phyloP scores from a whole-genome alignment of 2,329 filamentous ascomycete genomes.

The Fusarium lateritium region DNA sequence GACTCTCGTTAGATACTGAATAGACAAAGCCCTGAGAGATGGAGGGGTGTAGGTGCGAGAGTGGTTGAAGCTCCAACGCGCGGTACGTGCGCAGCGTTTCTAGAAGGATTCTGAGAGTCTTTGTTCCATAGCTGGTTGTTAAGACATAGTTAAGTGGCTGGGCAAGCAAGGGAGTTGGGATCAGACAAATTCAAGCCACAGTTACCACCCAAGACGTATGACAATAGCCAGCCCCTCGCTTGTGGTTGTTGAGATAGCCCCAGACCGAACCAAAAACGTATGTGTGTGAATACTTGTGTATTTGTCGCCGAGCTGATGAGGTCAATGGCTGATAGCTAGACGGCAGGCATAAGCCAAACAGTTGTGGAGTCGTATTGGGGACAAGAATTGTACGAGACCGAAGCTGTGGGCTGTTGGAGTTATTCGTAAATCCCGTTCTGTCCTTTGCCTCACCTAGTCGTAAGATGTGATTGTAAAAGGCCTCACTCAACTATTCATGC shows the following conservation, averaged over 20 bases:
- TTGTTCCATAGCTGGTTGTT: constrained; percentile 11
- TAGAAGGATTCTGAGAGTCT: constrained; percentile 32
- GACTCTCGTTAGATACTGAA: constrained; percentile 14
- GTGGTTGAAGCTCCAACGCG: constrained; percentile 27
- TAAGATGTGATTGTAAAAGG: constrained; percentile 35
- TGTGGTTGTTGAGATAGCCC: constrained; percentile 16
- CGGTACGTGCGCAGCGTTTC: constrained; percentile 40
- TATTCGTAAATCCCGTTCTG: constrained; percentile 28
- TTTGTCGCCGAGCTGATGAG: constrained; percentile 5
- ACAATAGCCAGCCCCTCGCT: constrained; percentile 23
- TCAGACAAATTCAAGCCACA: constrained; percentile 35
- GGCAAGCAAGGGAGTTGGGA: constrained; percentile 3
- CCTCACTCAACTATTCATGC: constrained; percentile 26
- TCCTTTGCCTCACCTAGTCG: constrained; percentile 30
- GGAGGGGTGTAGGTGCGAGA: constrained; percentile 17
- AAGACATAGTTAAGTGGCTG: constrained; percentile 11
- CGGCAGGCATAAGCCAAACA: neutral
- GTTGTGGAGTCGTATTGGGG: neutral
- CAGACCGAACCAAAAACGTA: constrained; percentile 1
- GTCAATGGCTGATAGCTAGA: neutral
- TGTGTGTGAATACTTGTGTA: constrained; percentile 12
- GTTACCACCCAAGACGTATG: constrained; percentile 15
- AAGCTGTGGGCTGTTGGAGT: constrained; percentile 29
- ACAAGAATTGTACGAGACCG: constrained; percentile 11
- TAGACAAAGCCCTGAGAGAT: constrained; percentile 9